Evolutionary conservation across 75 land plant genomes (phyloP).

Genomic region (Cunninghamia lanceolata): DNA sequence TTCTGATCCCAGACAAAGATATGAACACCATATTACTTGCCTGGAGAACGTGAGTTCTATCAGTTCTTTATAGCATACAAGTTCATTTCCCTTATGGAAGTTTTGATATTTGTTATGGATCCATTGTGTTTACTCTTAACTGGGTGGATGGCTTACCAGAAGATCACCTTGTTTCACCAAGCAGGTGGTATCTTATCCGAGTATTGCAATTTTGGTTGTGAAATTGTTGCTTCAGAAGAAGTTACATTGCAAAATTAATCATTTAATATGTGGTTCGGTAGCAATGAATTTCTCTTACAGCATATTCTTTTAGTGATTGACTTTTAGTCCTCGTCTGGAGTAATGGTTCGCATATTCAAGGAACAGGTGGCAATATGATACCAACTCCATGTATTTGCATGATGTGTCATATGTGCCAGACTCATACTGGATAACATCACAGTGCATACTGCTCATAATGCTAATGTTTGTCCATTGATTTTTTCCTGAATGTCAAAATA

Average conservation of each 20-base stretch:
- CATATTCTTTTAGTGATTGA: neutral
- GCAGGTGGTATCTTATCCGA: neutral
- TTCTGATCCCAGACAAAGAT: neutral
- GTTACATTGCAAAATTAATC: neutral
- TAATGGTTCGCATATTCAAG: neutral
- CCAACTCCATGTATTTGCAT: neutral
- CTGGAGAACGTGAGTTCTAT: neutral
- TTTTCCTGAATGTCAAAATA: neutral
- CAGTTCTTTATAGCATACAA: neutral
- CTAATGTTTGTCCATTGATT: neutral
- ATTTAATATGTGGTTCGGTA: neutral
- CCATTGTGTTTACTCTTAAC: neutral
- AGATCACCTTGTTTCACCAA: neutral
- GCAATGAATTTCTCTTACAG: neutral
- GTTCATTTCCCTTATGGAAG: neutral
- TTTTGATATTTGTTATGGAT: neutral
- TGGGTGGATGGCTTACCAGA: neutral
- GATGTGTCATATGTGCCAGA: neutral
- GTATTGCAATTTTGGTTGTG: conserved; percentile 1
- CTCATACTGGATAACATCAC: neutral
- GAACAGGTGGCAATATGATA: neutral
- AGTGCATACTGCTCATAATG: neutral
- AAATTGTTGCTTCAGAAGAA: neutral
- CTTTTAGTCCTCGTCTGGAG: neutral
- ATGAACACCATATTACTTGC: neutral